These are phyloP conservation scores for Theobroma grandiflorum DNA, from an alignment of 441 rosid genomes.

Conservation along the genomic window DNA sequence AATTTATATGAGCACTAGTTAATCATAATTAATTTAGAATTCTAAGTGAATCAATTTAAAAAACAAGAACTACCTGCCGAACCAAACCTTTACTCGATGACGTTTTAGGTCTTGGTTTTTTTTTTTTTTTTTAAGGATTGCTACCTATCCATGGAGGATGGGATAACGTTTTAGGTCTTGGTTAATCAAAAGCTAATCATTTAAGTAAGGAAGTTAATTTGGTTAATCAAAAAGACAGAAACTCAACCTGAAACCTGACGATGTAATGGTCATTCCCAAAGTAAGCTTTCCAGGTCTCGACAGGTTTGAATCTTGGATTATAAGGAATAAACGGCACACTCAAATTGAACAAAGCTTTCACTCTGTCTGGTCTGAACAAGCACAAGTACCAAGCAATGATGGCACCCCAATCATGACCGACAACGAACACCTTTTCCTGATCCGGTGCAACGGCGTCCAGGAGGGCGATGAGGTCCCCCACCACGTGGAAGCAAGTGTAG, in stretches of 20 bases:
- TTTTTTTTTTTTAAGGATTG: too few species aligned
- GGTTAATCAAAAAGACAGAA: background rate
- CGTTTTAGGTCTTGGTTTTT: too few species aligned
- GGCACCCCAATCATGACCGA: slow-evolving; percentile 51
- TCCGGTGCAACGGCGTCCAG: slow-evolving; percentile 34
- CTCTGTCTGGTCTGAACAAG: slow-evolving; percentile 43
- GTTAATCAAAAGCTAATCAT: too few species aligned
- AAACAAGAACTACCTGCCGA: too few species aligned
- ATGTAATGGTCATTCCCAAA: slow-evolving; percentile 44
- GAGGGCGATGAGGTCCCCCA: slow-evolving; percentile 47
- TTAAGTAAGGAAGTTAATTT: background rate
- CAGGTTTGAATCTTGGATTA: slow-evolving; percentile 31
- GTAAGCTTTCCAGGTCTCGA: slow-evolving; percentile 31
- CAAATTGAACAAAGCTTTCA: slow-evolving; percentile 43
- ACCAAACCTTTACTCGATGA: too few species aligned
- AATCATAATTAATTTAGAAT: too few species aligned
- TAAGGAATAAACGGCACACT: slow-evolving; percentile 37
- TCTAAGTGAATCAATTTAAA: too few species aligned
- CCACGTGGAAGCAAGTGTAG: slow-evolving; percentile 38
- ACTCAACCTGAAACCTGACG: slow-evolving; percentile 43
- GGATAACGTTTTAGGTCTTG: too few species aligned
- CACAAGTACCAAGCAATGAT: slow-evolving; percentile 39
- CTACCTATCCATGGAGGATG: too few species aligned
- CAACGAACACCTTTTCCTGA: slow-evolving; percentile 39
- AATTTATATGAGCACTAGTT: too few species aligned